phyloP scores from a whole-genome alignment of 2,329 filamentous ascomycete species.

The Emmonsia crescens region DNA sequence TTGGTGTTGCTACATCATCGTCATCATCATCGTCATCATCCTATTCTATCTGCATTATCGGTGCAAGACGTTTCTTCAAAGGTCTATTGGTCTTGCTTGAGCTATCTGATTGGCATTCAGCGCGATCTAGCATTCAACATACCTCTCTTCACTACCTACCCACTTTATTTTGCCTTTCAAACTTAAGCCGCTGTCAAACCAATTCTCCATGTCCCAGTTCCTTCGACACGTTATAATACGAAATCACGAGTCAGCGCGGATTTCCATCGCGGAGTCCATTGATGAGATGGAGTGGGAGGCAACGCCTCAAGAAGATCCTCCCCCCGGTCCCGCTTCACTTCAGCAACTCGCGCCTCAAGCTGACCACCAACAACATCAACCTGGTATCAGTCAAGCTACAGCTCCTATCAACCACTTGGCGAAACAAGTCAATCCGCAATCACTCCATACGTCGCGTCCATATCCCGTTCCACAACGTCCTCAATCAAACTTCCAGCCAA shows the following conservation, averaged over 20 bases:
- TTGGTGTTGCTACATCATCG: background rate
- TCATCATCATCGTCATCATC: no score
- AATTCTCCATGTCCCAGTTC: background rate
- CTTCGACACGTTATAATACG: background rate
- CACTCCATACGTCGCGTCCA: background rate
- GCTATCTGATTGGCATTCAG: background rate
- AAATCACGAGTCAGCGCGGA: background rate
- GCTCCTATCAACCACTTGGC: background rate
- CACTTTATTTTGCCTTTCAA: background rate
- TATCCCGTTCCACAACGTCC: background rate
- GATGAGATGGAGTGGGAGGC: slow-evolving; percentile 8
- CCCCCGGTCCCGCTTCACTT: background rate
- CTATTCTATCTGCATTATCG: background rate
- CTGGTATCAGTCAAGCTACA: background rate
- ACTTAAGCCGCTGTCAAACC: background rate
- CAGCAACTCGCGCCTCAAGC: background rate
- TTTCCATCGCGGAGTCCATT: background rate
- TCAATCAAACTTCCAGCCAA: background rate
- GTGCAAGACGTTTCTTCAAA: background rate
- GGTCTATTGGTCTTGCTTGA: background rate
- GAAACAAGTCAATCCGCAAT: background rate
- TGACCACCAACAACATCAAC: background rate
- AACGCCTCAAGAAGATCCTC: background rate
- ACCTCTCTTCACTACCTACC: background rate
- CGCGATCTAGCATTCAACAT: background rate